A percentile compares a stretch with the other conserved stretches of the same genome.
phyloP scores from a whole-genome alignment of 345 rosid species.

The Eucalyptus polybractea region DNA sequence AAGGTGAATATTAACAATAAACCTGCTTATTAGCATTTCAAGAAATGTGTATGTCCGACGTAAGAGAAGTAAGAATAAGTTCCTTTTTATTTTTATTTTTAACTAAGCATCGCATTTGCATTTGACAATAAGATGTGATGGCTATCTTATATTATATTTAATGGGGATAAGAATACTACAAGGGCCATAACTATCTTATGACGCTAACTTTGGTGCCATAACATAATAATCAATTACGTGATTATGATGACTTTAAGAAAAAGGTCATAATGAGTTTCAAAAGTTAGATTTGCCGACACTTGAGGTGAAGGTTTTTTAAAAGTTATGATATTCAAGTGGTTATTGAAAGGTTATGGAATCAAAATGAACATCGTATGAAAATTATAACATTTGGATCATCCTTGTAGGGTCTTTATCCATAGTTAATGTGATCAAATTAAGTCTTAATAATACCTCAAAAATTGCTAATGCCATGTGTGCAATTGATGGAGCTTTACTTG shows the following conservation, averaged over 20 bases:
- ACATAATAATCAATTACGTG: neutral
- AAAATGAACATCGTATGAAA: neutral
- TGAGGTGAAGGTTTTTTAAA: neutral
- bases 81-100: neutral
- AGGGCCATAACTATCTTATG: neutral
- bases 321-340: neutral
- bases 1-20: neutral
- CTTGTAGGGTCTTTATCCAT: neutral
- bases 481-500: neutral
- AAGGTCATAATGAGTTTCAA: neutral
- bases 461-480: neutral
- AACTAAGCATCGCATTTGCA: neutral
- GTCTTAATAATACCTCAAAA: neutral
- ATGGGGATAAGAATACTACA: neutral
- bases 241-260: neutral
- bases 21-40: neutral
- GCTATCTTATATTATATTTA: neutral
- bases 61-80: neutral
- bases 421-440: neutral
- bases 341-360: neutral
- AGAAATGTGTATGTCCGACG: neutral
- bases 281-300: neutral
- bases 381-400: neutral
- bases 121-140: neutral
- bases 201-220: neutral